Base-by-base conservation (phyloP, 192 early-diverging fungal species). In the Coemansia sp. region DNA sequence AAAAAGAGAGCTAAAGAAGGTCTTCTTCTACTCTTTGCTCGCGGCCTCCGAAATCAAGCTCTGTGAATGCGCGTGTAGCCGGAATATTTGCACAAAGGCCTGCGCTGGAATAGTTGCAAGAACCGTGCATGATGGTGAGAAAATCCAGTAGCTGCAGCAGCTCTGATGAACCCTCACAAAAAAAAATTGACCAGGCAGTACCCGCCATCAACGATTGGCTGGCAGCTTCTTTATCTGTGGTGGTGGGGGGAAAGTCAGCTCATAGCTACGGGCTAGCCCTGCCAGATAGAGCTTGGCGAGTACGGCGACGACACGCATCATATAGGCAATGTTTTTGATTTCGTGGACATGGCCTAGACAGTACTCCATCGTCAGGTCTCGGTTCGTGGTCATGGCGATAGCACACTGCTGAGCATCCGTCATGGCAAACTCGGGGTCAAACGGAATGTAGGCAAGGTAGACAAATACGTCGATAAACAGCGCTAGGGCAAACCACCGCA, bases 341-440 rank as follows among this genome's bases (percentile, higher is more conserved):
- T 84, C 81, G 54, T 84, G 81, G 38, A 84, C 77, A n/a, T 76
- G 76, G 12, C 29, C 70, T 43, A 84, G 70, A 36, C 81, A 84
- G 47, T 84, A 54, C 40, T 75, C 67, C 52, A 70, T 55, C 15
- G 72, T 68, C 72, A 83, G 41, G 57, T 44, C 70, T 5, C 42
- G 62, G 70, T 83, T 77, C 34, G 80, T 63, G 16, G 62, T 38
- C 73, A 77, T 75, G 2, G 76, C 76, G n/a, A 83, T 51, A 13
- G 43, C 33, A 68, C 80, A 83, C 61, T 69, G 71, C 67, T 83
- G 76, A 27, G 34, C 42, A 57, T 75, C 76, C 9, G 62, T 77
- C 75, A 82, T 76, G 24, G 44, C 44, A 31, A 78, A 43, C 59
- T 83, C 80, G 7, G 47, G 33, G 61, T 68, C 73, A 42, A 63